These are phyloP conservation scores for Pistacia integerrima DNA, from an alignment of 345 rosid genomes.

Conservation along the genomic window DNA sequence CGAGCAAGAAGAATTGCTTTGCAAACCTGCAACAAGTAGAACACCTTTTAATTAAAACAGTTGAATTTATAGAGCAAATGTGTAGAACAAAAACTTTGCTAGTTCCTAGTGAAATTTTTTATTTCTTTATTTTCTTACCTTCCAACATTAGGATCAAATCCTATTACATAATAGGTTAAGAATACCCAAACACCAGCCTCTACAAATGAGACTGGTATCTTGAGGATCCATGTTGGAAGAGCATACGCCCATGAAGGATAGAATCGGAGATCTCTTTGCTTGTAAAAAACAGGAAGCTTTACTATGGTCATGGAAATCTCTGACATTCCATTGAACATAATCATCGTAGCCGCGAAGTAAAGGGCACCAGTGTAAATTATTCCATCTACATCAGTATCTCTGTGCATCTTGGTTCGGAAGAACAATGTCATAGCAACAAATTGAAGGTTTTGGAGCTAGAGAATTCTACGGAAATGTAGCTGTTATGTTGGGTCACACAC, in stretches of 20 bases:
- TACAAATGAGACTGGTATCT: conserved; percentile 62
- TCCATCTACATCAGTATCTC: conserved; percentile 49
- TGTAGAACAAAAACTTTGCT: not conserved
- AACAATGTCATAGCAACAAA: conserved; percentile 59
- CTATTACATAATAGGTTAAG: conserved; percentile 67
- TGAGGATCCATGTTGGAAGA: conserved; percentile 78
- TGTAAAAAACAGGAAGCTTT: conserved; percentile 89
- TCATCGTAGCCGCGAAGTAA: conserved; percentile 50
- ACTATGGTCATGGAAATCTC: conserved; percentile 78
- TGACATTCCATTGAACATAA: conserved; percentile 69
- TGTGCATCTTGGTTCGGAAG: conserved; percentile 62
- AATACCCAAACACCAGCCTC: conserved; percentile 69
- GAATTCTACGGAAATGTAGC: no score
- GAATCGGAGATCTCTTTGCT: conserved; percentile 73
- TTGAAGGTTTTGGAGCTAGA: no score
- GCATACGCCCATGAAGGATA: conserved; percentile 84
- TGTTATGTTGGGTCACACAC: no score
- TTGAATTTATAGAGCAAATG: not conserved
- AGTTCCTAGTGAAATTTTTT: no score
- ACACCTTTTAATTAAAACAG: not conserved
- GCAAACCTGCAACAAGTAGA: conserved; percentile 49
- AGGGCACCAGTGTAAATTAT: conserved; percentile 60
- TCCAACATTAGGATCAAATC: conserved; percentile 70
- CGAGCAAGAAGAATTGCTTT: conserved; percentile 60
- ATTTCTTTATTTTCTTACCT: conserved; percentile 49